A percentile compares a stretch with the other conserved stretches of the same genome.
These are phyloP conservation scores for Tephrocybe sp. DNA, from an alignment of 768 basidiomycete genomes.

Conservation along the genomic window DNA sequence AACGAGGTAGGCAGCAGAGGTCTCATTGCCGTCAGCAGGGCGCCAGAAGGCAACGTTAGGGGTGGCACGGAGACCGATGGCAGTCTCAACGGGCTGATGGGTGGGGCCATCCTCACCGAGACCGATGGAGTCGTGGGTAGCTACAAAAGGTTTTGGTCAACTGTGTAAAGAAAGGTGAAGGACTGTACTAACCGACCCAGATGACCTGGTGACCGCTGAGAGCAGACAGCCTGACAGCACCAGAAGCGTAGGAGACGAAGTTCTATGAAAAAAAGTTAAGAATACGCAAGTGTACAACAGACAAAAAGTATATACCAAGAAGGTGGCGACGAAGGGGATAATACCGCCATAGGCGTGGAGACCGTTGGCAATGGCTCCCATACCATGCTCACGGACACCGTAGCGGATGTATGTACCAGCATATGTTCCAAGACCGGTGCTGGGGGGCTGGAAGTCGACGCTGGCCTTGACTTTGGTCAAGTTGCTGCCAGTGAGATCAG, in stretches of 20 bases:
- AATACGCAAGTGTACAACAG: not conserved
- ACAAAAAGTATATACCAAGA: constrained; percentile 55
- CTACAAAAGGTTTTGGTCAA: constrained; percentile 33
- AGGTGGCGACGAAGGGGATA: constrained; percentile 88
- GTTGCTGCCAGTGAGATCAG: constrained; percentile 91
- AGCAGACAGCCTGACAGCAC: constrained; percentile 88
- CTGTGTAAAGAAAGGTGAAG: too few species aligned
- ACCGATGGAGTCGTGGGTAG: constrained; percentile 94
- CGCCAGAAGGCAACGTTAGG: constrained; percentile 94
- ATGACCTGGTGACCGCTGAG: constrained; percentile 88
- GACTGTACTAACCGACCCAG: constrained; percentile 82
- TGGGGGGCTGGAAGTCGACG: constrained; percentile 91
- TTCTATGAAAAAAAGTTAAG: constrained; percentile 50
- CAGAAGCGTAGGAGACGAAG: constrained; percentile 92
- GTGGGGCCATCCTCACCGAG: constrained; percentile 94
- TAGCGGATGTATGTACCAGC: constrained; percentile 90
- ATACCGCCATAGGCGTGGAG: constrained; percentile 86
- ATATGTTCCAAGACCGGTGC: constrained; percentile 80
- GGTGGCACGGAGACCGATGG: constrained; percentile 79
- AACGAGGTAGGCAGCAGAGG: constrained; percentile 86
- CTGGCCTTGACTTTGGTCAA: constrained; percentile 81
- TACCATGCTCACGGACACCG: constrained; percentile 96
- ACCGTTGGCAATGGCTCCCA: constrained; percentile 96
- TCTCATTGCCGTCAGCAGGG: constrained; percentile 95
- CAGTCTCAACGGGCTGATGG: constrained; percentile 93